phyloP scores from a whole-genome alignment of 1,284 basidiomycete species.

The Cryptococcus jaspeensis region DNA sequence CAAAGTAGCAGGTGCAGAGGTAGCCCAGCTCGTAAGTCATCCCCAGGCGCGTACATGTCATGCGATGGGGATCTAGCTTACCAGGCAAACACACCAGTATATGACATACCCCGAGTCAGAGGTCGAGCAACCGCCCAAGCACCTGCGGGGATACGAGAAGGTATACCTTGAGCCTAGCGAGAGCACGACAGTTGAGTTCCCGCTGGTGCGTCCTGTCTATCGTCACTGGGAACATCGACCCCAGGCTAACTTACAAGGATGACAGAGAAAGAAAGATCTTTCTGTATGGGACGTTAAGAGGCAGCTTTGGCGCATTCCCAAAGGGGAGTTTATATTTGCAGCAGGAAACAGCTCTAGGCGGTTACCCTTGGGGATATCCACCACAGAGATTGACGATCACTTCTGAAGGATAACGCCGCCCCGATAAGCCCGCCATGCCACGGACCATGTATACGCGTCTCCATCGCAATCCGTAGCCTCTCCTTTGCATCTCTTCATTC shows the following conservation, averaged over 20 bases:
- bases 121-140: slow-evolving; percentile 45
- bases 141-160: slow-evolving; percentile 49
- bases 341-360: slow-evolving; percentile 45
- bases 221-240: too few species aligned
- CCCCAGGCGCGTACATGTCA: too few species aligned
- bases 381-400: too few species aligned
- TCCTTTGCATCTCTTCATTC: too few species aligned
- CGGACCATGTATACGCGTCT: too few species aligned
- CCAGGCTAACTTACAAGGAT: not conserved
- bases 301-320: slow-evolving; percentile 49
- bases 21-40: slow-evolving; percentile 43
- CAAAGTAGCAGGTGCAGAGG: slow-evolving; percentile 45
- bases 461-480: too few species aligned
- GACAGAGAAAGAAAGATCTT: slow-evolving; percentile 52
- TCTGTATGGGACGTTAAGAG: slow-evolving; percentile 49
- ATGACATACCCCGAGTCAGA: slow-evolving; percentile 48
- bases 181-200: slow-evolving; percentile 39
- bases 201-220: slow-evolving; percentile 37
- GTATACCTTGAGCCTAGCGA: slow-evolving; percentile 42
- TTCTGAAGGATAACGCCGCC: too few species aligned
- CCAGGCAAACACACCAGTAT: slow-evolving; percentile 33
- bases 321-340: slow-evolving; percentile 42
- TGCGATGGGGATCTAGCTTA: too few species aligned
- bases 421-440: too few species aligned
- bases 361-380: slow-evolving; percentile 24